Base-by-base conservation (phyloP, 176 grass and related monocot genomes). In the Echinochloa phyllopogon region DNA sequence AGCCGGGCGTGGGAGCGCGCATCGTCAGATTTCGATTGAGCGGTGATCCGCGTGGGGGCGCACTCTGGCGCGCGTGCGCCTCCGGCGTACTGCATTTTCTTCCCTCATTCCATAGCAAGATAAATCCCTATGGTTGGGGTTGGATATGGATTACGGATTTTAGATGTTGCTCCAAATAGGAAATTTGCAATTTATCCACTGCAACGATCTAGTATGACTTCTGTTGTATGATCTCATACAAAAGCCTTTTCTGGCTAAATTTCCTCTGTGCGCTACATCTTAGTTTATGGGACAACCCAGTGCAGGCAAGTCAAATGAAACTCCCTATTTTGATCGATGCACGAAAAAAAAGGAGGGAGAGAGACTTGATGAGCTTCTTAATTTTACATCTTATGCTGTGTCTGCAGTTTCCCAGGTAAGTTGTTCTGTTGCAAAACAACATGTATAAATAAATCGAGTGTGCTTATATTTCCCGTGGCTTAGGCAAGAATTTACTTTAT, bases 301-400 rank as follows among this genome's bases (percentile, higher is more conserved):
- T 85, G 88, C 95, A 98, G 95, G 95, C 95, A 86, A 95, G 82
- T 48, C 84, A 76, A 84, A 98, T 91, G 43, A 98, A 95, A 92
- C 93, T 92, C 76, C 85, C 87, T 86, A 92, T 98, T 76, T 88
- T 98, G 83, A 57, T 98, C 72, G 91, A 95, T 41, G 92, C 88
- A 33, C 1, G 92, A 95, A 60, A 88, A 86, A 85, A 93, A 94
- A 33, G 29, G 25, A 91, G 95, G 78, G 95, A 93, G 23, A 93
- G 23, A 87, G 95, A 79, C 77, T 98, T 47, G 91, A 95, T 40
- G 95, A 95, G 68, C 89, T 98, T 80, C 87, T 98, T 77, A 91
- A 91, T 66, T 79, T 92, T 75, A 87, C 93, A 77, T 72, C 89
- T 57, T 98, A 93, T 76, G 78, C 93, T 88, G 92, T 98, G 66